A percentile compares a stretch with the other conserved stretches of the same genome.
These are phyloP conservation scores for Claviceps capensis DNA, from an alignment of 2,329 filamentous ascomycete species.

Conservation along the genomic window DNA sequence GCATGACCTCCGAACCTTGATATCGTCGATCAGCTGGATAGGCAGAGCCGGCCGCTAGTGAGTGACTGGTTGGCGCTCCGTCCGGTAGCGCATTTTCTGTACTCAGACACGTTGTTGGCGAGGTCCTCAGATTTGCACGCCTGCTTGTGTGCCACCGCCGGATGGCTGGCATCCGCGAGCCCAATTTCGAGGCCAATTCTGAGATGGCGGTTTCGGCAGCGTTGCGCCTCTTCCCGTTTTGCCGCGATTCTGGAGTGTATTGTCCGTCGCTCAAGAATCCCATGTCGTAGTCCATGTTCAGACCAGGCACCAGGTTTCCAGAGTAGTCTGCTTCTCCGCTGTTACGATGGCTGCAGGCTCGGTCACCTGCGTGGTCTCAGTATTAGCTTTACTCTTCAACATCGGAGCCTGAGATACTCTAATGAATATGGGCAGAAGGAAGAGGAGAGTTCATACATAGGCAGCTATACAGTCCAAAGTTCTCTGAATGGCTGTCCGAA, in stretches of 20 bases:
- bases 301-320: slow-evolving; percentile 25
- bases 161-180: slow-evolving; percentile 43
- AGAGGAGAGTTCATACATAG: slow-evolving; percentile 46
- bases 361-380: slow-evolving; percentile 35
- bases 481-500: slow-evolving; percentile 16
- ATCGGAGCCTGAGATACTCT: neutral
- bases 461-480: slow-evolving; percentile 47
- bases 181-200: slow-evolving; percentile 51
- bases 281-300: slow-evolving; percentile 49
- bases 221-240: slow-evolving; percentile 39
- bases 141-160: slow-evolving; percentile 35
- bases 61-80: slow-evolving; percentile 61
- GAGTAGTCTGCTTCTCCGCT: slow-evolving; percentile 25
- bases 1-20: slow-evolving; percentile 37
- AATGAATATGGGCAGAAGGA: neutral
- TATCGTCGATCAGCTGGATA: slow-evolving; percentile 30
- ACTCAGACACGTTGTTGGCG: slow-evolving; percentile 67
- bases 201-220: slow-evolving; percentile 45
- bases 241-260: slow-evolving; percentile 29
- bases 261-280: slow-evolving; percentile 55
- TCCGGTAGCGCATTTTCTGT: slow-evolving; percentile 64
- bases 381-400: slow-evolving; percentile 8
- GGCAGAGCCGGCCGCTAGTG: slow-evolving; percentile 53
- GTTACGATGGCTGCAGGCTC: slow-evolving; percentile 44
- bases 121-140: slow-evolving; percentile 31